Conservation (phyloP, 2,329 filamentous ascomycete species). For the Ophiocordyceps camponoti-saundersi region DNA sequence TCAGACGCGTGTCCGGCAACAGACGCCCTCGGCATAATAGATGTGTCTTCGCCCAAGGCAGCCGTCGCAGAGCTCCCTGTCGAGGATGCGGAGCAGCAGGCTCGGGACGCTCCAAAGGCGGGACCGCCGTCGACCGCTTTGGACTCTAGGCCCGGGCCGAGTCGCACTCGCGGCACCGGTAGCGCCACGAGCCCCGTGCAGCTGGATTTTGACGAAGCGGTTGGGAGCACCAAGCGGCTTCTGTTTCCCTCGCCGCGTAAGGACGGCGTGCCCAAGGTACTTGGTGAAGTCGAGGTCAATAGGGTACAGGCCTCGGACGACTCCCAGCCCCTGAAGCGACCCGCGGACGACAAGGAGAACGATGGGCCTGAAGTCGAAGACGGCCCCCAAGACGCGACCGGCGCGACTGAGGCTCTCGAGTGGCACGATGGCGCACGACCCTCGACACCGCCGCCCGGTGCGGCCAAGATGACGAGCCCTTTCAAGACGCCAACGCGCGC, state of each 20-base stretch:
- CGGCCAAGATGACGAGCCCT: conserved; percentile 18
- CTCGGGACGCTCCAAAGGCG: background rate
- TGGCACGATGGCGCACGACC: conserved; percentile 27
- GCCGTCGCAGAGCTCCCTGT: conserved; percentile 6
- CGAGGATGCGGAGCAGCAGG: conserved; percentile 1
- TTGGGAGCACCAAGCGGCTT: conserved; percentile 46
- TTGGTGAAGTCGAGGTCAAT: conserved; percentile 41
- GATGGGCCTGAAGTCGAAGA: conserved; percentile 7
- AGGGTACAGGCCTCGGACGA: conserved; percentile 26
- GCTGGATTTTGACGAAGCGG: conserved; percentile 26
- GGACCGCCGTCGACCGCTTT: background rate
- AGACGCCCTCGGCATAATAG: conserved; percentile 31
- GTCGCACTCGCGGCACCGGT: conserved; percentile 37
- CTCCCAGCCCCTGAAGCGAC: conserved; percentile 16
- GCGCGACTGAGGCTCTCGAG: conserved; percentile 49
- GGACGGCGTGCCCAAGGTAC: conserved; percentile 41
- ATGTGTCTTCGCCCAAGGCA: conserved; percentile 18
- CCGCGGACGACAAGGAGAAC: conserved; percentile 25
- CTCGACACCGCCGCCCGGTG: conserved; percentile 36
- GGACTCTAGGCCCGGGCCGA: conserved; percentile 21
- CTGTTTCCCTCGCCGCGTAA: conserved; percentile 65
- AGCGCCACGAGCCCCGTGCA: conserved; percentile 41
- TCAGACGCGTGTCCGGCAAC: conserved; percentile 38
- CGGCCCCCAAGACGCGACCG: conserved; percentile 19
- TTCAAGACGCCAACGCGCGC: conserved; percentile 48